Conservation (phyloP, 495 filamentous ascomycete genomes). For the Penicillium bialowiezense region DNA sequence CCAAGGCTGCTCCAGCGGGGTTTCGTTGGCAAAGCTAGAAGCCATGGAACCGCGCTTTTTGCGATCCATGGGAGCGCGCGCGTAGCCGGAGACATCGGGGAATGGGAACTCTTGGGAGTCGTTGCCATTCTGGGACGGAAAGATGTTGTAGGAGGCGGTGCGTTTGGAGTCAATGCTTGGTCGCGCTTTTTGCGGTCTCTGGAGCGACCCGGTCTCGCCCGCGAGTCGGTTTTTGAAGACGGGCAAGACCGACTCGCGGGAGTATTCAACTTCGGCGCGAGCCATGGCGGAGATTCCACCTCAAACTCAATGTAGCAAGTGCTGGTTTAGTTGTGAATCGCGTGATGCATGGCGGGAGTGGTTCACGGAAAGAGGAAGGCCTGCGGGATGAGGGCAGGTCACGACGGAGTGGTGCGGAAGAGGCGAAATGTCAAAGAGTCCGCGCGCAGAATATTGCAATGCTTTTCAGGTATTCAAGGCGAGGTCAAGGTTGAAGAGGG, state of each 20-base stretch:
- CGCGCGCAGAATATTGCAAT: too few species aligned
- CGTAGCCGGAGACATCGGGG: conserved; percentile 16
- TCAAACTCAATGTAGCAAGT: conserved; percentile 7
- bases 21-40: conserved; percentile 10
- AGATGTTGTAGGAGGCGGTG: conserved; percentile 7
- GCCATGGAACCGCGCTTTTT: conserved; percentile 9
- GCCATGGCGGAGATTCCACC: conserved; percentile 18
- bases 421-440: too few species aligned
- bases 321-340: conserved; percentile 9
- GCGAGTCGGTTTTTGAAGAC: conserved; percentile 11
- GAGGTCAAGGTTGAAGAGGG: too few species aligned
- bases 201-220: conserved; percentile 12
- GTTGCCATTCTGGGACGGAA: conserved; percentile 6
- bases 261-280: conserved; percentile 18
- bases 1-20: conserved; percentile 14
- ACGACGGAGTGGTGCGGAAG: background rate
- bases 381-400: background rate
- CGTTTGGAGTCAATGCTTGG: background rate
- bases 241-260: conserved; percentile 20
- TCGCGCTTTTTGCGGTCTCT: conserved; percentile 6
- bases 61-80: conserved; percentile 4
- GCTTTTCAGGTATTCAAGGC: too few species aligned
- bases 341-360: conserved; percentile 18
- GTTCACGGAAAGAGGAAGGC: background rate
- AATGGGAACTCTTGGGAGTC: conserved; percentile 14